Percentiles rank a stretch among this genome's conserved stretches.
Conservation (phyloP, 768 basidiomycete genomes). For the Suillus variegatus region DNA sequence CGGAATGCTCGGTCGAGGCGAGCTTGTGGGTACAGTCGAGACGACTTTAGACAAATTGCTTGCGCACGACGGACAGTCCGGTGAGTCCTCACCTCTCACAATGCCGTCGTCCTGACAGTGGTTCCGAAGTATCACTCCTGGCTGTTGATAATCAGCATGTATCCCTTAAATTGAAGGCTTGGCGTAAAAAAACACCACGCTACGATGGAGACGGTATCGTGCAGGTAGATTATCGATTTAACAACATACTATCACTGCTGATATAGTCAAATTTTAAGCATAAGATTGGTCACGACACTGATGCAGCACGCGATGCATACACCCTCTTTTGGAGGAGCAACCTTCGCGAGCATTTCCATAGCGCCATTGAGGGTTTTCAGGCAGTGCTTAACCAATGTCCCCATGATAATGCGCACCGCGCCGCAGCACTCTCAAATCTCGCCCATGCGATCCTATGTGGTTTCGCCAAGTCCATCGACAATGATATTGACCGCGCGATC, state of each 20-base stretch:
- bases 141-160: not conserved
- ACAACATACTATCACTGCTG: not conserved
- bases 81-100: not conserved
- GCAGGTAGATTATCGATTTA: not conserved
- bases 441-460: not conserved
- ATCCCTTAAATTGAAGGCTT: not conserved
- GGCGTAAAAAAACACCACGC: not conserved
- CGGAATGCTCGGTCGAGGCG: not conserved
- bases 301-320: not conserved
- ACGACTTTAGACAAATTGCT: not conserved
- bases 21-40: not conserved
- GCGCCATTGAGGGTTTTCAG: not conserved
- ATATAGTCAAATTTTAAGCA: not conserved
- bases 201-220: not conserved
- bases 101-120: not conserved
- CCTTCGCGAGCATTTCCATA: not conserved
- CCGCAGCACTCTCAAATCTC: constrained; percentile 6
- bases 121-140: not conserved
- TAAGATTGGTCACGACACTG: not conserved
- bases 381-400: not conserved
- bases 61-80: not conserved
- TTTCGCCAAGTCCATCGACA: not conserved
- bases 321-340: not conserved
- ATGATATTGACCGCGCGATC: not conserved
- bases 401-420: not conserved